Percentiles rank a stretch among this genome's conserved stretches.
Evolutionary conservation across 495 filamentous ascomycete genomes (phyloP).

Genomic region (Lindgomyces ingoldianus): DNA sequence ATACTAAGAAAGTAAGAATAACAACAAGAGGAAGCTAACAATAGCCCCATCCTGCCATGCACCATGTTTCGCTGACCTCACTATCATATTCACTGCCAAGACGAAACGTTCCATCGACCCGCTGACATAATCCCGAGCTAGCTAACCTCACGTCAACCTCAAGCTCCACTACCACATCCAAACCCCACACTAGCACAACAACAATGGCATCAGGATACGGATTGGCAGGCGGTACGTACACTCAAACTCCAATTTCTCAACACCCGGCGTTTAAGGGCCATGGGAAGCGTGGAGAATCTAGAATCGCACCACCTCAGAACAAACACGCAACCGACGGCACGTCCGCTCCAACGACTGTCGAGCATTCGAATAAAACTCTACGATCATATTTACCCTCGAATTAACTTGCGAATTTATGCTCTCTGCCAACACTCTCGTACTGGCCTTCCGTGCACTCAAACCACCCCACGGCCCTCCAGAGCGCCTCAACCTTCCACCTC

Average conservation of each 20-base stretch:
- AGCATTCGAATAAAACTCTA: not conserved
- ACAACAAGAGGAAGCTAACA: too few relatives aligned
- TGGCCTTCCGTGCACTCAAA: not conserved
- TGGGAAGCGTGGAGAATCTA: not conserved
- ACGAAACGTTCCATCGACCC: not conserved
- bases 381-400: too few relatives aligned
- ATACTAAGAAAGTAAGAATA: too few relatives aligned
- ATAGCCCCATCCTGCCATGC: not conserved
- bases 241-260: not conserved
- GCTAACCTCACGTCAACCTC: constrained; percentile 15
- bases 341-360: not conserved
- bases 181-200: constrained; percentile 20
- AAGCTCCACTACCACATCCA: constrained; percentile 1
- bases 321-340: not conserved
- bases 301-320: not conserved
- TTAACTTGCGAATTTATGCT: too few relatives aligned
- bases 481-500: too few relatives aligned
- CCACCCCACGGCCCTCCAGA: too few relatives aligned
- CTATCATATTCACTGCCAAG: constrained; percentile 1
- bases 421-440: too few relatives aligned
- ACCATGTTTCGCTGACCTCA: not conserved
- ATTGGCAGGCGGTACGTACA: constrained; percentile 29
- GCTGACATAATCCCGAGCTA: constrained; percentile 18
- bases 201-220: constrained; percentile 37
- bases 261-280: not conserved